Evolutionary conservation across 1,284 basidiomycete species (phyloP).

Genomic region (Phenoliferia sp.): DNA sequence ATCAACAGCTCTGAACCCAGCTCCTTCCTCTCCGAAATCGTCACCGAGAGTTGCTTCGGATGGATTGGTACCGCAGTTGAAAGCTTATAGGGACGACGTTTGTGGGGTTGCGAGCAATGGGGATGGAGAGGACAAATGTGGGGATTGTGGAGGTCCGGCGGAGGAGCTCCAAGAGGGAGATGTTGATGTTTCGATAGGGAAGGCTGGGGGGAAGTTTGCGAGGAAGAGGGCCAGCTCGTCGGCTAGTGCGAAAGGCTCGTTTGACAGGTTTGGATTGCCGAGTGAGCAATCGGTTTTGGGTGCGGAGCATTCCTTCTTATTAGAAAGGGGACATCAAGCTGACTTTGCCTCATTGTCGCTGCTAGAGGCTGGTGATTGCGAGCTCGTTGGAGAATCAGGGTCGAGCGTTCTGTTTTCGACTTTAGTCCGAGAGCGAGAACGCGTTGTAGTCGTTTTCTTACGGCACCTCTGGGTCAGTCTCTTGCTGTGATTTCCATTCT

Average conservation of each 20-base stretch:
- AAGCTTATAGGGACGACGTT: too few relatives aligned
- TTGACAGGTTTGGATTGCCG: background rate
- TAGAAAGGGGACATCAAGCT: background rate
- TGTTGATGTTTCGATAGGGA: too few relatives aligned
- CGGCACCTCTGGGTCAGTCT: conserved; percentile 5
- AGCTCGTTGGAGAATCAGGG: conserved; percentile 4
- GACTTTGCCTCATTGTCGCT: background rate
- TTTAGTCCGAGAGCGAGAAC: conserved; percentile 1
- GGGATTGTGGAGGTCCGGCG: too few relatives aligned
- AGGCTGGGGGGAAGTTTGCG: too few relatives aligned
- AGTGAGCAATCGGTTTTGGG: background rate
- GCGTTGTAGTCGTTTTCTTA: conserved; percentile 21
- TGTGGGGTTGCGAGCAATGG: too few relatives aligned
- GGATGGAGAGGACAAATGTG: too few relatives aligned
- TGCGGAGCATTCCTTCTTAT: background rate
- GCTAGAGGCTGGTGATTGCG: background rate
- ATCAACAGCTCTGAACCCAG: too few relatives aligned
- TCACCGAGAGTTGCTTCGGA: too few relatives aligned
- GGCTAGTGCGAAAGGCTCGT: background rate
- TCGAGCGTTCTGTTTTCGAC: background rate
- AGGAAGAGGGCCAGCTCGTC: too few relatives aligned
- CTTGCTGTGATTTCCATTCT: background rate
- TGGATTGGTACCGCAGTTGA: too few relatives aligned
- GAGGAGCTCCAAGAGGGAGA: too few relatives aligned
- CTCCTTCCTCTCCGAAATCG: too few relatives aligned